These are phyloP conservation scores for Emericellopsis atlantica DNA, from an alignment of 2,329 filamentous ascomycete species.

Conservation along the genomic window DNA sequence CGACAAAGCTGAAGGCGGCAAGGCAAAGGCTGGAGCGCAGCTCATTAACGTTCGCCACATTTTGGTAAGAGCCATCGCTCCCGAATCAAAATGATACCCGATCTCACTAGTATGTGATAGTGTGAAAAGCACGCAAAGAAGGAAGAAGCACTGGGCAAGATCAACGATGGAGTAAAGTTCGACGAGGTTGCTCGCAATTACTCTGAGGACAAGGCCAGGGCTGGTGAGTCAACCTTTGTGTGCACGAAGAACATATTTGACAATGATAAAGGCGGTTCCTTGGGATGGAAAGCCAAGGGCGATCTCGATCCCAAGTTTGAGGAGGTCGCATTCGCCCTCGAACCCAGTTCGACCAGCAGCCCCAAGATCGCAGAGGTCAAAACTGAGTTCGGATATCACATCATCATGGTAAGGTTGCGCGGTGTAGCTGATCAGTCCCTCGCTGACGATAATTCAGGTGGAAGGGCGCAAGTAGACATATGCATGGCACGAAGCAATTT, in stretches of 20 bases:
- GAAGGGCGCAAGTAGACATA: slow-evolving; percentile 24
- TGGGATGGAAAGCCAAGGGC: slow-evolving; percentile 64
- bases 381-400: slow-evolving; percentile 66
- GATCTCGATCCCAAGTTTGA: slow-evolving; percentile 58
- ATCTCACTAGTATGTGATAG: slow-evolving; percentile 13
- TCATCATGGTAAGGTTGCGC: slow-evolving; percentile 55
- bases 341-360: slow-evolving; percentile 48
- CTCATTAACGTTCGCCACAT: slow-evolving; percentile 67
- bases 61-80: slow-evolving; percentile 25
- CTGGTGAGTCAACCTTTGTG: slow-evolving; percentile 27
- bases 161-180: slow-evolving; percentile 56
- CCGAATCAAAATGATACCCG: too few relatives aligned
- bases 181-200: slow-evolving; percentile 62
- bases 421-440: neutral
- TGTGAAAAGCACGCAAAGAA: slow-evolving; percentile 71
- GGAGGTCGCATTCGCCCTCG: slow-evolving; percentile 57
- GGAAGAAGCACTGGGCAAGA: slow-evolving; percentile 59
- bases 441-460: slow-evolving; percentile 14
- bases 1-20: slow-evolving; percentile 17
- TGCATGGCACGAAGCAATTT: neutral
- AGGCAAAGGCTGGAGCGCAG: slow-evolving; percentile 42
- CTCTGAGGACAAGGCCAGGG: slow-evolving; percentile 65
- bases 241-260: neutral
- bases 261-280: slow-evolving; percentile 41
- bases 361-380: slow-evolving; percentile 60